Conservation (phyloP, 148 eudicot genomes). For the Persicaria tinctoria region DNA sequence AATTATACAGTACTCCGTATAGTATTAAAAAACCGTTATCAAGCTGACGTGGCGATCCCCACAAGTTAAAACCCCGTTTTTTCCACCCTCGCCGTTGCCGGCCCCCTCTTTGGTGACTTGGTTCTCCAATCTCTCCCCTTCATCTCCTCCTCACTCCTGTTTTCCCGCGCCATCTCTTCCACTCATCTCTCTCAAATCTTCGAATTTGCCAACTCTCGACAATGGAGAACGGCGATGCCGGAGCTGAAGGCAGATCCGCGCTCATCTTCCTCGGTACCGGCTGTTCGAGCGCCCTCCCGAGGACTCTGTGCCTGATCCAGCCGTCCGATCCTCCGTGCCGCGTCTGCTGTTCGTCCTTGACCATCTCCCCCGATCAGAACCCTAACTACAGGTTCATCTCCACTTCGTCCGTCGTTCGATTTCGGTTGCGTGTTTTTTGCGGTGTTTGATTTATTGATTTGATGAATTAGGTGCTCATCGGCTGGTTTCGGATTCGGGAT, state of each 20-base stretch:
- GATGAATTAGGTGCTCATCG: not conserved
- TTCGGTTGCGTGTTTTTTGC: not conserved
- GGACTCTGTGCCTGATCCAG: slow-evolving; percentile 63
- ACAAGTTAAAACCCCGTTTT: not conserved
- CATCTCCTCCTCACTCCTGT: not conserved
- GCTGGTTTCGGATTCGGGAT: not conserved
- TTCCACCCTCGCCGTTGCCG: not conserved
- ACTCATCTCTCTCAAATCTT: not conserved
- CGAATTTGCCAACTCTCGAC: not conserved
- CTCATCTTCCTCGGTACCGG: slow-evolving; percentile 85
- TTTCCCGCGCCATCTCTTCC: slow-evolving; percentile 6
- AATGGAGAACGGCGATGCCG: slow-evolving; percentile 38
- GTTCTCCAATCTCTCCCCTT: not conserved
- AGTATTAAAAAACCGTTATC: not conserved
- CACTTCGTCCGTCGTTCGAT: not conserved
- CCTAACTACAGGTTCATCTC: slow-evolving; percentile 73
- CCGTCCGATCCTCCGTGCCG: slow-evolving; percentile 86
- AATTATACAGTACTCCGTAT: not conserved
- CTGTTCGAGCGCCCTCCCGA: slow-evolving; percentile 78
- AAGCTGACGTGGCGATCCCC: not conserved
- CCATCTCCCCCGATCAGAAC: slow-evolving; percentile 54
- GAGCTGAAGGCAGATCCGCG: slow-evolving; percentile 33
- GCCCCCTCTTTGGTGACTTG: too few relatives aligned
- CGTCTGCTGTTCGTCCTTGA: slow-evolving; percentile 55
- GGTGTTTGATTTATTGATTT: slow-evolving; percentile 5